A percentile compares a stretch with the other conserved stretches of the same genome.
Evolutionary conservation across 768 basidiomycete species (phyloP).

Genomic region (Suillus tomentosus): DNA sequence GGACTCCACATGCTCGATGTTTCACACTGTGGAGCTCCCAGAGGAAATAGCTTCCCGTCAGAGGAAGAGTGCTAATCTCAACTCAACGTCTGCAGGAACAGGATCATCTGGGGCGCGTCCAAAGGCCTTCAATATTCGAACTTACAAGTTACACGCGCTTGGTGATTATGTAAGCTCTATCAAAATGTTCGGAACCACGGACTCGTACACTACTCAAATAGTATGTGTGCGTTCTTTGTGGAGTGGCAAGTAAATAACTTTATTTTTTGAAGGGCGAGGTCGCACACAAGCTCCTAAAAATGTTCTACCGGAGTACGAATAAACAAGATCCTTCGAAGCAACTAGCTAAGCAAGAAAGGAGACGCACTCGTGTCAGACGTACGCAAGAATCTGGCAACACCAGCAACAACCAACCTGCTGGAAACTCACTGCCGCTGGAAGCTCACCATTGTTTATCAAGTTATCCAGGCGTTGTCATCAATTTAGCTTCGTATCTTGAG

Average conservation of each 20-base stretch:
- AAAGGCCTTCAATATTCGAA: slow-evolving; percentile 15
- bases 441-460: not conserved
- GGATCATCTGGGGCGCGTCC: not conserved
- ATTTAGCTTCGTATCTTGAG: not conserved
- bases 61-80: slow-evolving; percentile 1
- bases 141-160: slow-evolving; percentile 10
- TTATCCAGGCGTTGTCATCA: not conserved
- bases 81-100: not conserved
- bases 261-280: not conserved
- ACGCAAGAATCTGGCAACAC: not conserved
- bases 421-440: not conserved
- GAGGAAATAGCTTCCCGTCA: slow-evolving; percentile 20
- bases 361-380: not conserved
- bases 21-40: slow-evolving; percentile 24
- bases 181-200: slow-evolving; percentile 35
- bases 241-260: not conserved
- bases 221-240: slow-evolving; percentile 21
- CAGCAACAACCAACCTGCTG: not conserved
- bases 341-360: not conserved
- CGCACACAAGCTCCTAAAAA: not conserved
- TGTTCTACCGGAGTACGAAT: not conserved
- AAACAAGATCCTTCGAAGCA: not conserved
- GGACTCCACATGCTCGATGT: not conserved
- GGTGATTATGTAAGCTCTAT: not conserved
- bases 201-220: slow-evolving; percentile 34